A percentile compares a stretch with the other conserved stretches of the same genome.
Conservation (phyloP, 2,329 filamentous ascomycete species). For the Sarocladiaceae sp. region DNA sequence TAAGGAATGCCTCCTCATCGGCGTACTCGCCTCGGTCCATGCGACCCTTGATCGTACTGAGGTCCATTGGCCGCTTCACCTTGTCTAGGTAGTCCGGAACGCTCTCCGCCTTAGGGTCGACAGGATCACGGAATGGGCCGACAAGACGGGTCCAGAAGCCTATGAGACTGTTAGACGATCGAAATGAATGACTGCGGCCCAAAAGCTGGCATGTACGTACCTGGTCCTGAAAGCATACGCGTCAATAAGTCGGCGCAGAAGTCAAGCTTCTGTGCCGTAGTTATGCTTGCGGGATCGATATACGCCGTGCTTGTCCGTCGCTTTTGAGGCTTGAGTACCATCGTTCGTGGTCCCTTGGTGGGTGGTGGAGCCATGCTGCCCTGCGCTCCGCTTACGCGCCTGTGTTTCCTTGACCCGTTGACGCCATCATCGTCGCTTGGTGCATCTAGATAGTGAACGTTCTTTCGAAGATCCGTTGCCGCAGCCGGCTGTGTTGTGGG, state of each 20-base stretch:
- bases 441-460: slow-evolving; percentile 42
- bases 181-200: no score
- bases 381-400: slow-evolving; percentile 27
- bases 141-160: slow-evolving; percentile 63
- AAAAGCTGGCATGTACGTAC: slow-evolving; percentile 26
- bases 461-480: slow-evolving; percentile 27
- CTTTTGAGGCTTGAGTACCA: slow-evolving; percentile 29
- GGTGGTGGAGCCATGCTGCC: slow-evolving; percentile 16
- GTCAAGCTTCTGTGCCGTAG: slow-evolving; percentile 40
- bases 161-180: no score
- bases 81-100: slow-evolving; percentile 58
- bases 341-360: slow-evolving; percentile 21
- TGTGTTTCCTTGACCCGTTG: slow-evolving; percentile 31
- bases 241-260: slow-evolving; percentile 53
- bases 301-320: slow-evolving; percentile 26
- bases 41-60: slow-evolving; percentile 53
- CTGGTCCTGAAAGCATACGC: slow-evolving; percentile 56
- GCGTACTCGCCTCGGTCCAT: slow-evolving; percentile 49
- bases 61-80: slow-evolving; percentile 56
- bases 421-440: slow-evolving; percentile 31
- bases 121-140: slow-evolving; percentile 54
- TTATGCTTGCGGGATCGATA: slow-evolving; percentile 25
- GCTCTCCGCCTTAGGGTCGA: slow-evolving; percentile 49
- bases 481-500: slow-evolving; percentile 17
- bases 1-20: slow-evolving; percentile 46